phyloP scores from a whole-genome alignment of 805 yeast species.

The Cyberlindnera maritima region DNA sequence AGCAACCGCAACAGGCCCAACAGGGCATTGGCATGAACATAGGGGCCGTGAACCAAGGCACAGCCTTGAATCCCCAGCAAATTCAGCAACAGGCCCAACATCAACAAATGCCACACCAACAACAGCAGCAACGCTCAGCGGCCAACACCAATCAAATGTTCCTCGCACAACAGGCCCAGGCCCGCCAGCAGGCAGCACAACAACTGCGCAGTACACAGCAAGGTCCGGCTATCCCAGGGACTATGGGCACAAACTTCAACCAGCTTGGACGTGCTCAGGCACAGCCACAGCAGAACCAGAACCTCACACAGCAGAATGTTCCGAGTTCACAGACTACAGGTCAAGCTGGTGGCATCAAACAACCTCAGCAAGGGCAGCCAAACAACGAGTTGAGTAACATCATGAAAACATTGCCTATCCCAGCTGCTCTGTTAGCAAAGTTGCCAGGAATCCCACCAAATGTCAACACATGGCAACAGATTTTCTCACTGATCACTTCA shows the following conservation, averaged over 20 bases:
- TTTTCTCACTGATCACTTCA: constrained; percentile 59
- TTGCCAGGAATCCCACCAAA: constrained; percentile 78
- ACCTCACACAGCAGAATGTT: constrained; percentile 21
- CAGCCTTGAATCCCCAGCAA: constrained; percentile 22
- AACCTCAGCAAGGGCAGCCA: constrained; percentile 4
- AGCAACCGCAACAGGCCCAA: constrained; percentile 8
- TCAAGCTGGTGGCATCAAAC: constrained; percentile 1
- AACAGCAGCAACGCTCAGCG: constrained; percentile 22
- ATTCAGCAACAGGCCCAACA: constrained; percentile 25
- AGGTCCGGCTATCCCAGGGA: not conserved
- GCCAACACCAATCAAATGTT: constrained; percentile 33
- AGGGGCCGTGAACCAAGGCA: constrained; percentile 1
- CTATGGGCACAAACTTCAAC: constrained; percentile 5
- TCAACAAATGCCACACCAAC: constrained; percentile 17
- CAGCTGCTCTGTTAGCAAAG: constrained; percentile 58
- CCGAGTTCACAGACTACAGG: not conserved
- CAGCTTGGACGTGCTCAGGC: constrained; percentile 6
- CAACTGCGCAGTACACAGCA: constrained; percentile 33
- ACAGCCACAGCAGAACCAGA: constrained; percentile 6
- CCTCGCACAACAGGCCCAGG: constrained; percentile 49
- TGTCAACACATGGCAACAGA: constrained; percentile 78
- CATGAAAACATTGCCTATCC: constrained; percentile 67
- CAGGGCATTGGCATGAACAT: constrained; percentile 7
- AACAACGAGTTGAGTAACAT: constrained; percentile 35
- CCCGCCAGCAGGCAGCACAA: constrained; percentile 46